Conservation (phyloP, 176 grass and related monocot genomes). For the Calamus simplicifolius region DNA sequence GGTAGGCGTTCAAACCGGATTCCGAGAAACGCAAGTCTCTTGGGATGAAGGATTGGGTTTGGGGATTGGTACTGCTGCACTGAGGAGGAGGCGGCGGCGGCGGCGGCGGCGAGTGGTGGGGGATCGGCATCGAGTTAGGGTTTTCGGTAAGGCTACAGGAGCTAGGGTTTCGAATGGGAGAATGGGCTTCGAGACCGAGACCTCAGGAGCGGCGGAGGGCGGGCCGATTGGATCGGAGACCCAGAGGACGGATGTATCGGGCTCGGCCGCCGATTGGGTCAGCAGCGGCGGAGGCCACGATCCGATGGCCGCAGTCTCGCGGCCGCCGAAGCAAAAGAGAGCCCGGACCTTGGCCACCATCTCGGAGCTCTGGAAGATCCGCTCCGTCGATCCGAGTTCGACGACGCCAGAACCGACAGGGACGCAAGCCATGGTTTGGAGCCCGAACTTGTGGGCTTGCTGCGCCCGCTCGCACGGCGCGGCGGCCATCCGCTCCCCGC, state of each 20-base stretch:
- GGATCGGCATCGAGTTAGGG: not conserved
- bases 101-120: not conserved
- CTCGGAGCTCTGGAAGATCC: slow-evolving; percentile 14
- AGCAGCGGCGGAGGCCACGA: not conserved
- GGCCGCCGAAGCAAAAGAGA: not conserved
- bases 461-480: slow-evolving; percentile 7
- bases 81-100: no score
- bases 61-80: no score
- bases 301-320: not conserved
- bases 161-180: not conserved
- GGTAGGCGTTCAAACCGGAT: no score
- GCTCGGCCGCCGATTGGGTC: no score
- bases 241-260: slow-evolving; percentile 4
- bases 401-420: slow-evolving; percentile 6
- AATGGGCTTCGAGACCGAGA: not conserved
- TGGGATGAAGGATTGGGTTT: no score
- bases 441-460: slow-evolving; percentile 1
- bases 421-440: slow-evolving; percentile 11
- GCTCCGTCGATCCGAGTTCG: slow-evolving; percentile 7
- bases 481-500: not conserved
- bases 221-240: not conserved
- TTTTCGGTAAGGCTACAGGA: not conserved
- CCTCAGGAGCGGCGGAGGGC: no score
- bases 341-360: not conserved
- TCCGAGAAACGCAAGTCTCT: no score